Base-by-base conservation (phyloP, 305 asterid genomes). In the Coffea humblotiana region DNA sequence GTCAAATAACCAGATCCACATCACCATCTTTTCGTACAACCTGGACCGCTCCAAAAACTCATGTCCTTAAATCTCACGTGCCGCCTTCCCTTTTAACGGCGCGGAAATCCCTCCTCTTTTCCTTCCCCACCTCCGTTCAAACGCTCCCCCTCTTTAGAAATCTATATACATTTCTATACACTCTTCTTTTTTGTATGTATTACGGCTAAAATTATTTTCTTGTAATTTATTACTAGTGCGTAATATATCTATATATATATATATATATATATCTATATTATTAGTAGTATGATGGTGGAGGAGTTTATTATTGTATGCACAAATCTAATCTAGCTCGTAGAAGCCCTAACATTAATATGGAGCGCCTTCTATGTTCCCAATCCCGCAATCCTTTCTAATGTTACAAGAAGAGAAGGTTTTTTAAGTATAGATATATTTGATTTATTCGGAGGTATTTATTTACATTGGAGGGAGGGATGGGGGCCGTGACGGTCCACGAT, bases 401-500 rank as follows among this genome's bases (percentile, higher is more conserved):
- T 5, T 40, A 40, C 43, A 40, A 1, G 4, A n/a, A 51, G 3
- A 52, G 21, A 18, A 56, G 25, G 25, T 76, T 32, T 32, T 56
- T 3, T 8, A 14, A 19, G 4, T 43, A 6, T 10, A 60, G 25
- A 14, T 37, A 12, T 15, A 32, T 21, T 58, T 21, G 23, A 37
- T 29, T 23, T 40, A 40, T 40, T 40, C n/a, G 21, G 56, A 25
- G 45, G 40, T 15, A 19, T 37, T 35, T 69, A 69, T 12, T n/a
- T 47, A 6, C 23, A 47, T 23, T 0, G 67, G 40, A 71, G 78
- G 32, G 85, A 93, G 78, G 43, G 85, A 95, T 93, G 99, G 99
- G 99, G 85, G 97, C 89, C 79, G 90, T 93, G 69, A 91, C 99
- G 88, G 88, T 95, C 99, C 84, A 81, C 98, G 78, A 89, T 95